Evolutionary conservation across 2,329 filamentous ascomycete species (phyloP), one percentile per base, ranked within the genome.

Genomic region (Aspergillus proliferans): DNA sequence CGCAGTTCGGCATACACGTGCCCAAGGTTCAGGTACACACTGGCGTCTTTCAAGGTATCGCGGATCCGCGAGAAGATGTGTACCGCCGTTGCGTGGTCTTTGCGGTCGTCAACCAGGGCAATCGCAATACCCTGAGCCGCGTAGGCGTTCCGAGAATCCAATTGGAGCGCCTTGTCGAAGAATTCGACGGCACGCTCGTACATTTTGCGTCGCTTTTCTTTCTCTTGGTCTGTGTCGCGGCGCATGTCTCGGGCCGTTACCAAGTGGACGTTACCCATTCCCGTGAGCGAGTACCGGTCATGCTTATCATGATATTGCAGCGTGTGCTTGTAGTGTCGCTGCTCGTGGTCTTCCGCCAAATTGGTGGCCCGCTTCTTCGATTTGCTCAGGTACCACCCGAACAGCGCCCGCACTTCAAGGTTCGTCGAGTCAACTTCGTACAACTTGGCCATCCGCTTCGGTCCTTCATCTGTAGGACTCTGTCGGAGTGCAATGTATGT

Each of bases 141-240:
- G 66, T 95, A 95, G 0, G 93, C 92, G 59, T 97, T 98, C 72
- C 86, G 90, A 0, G 90, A 84, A 62, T 98, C 93, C n/a, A 98
- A 76, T 54, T 94, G 89, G 19, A 98, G 76, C 4, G 92, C 92
- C 72, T 98, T 98, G 67, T 97, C 93, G 60, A 96, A 98, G 71
- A 98, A 98, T 66, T 98, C 94, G 9, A 97, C 91, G 0, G 93
- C 91, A 58, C 92, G 90, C 65, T 85, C 83, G 65, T 97, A 98
- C 53, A 84, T 86, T 58, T 86, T 87, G 49, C 85, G 87, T 47
- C 91, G 85, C 74, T 94, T 95, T 61, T 95, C 87, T 71, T 88
- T 95, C 52, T 98, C 92, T 51, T 84, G 79, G 7, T 97, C 93
- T 0, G 87, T 87, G 53, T 93, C 88, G 45, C 91, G 84, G 26